Percentiles rank a stretch among this genome's conserved stretches.
Evolutionary conservation across 2,329 filamentous ascomycete genomes (phyloP).

Genomic region (Drechslerella dactyloides): DNA sequence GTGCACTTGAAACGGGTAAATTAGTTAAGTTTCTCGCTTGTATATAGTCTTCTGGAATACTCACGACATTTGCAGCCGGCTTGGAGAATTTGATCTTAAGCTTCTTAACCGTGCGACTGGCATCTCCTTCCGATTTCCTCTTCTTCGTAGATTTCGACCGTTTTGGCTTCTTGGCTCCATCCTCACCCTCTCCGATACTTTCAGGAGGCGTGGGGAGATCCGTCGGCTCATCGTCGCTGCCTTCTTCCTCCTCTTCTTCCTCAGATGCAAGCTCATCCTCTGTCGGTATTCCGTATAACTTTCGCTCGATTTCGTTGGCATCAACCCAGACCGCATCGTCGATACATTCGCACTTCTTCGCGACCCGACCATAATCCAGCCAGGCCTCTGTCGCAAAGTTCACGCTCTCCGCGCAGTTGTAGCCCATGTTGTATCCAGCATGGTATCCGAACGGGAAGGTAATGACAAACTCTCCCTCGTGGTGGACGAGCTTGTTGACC

Average conservation of each 20-base stretch:
- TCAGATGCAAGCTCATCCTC: slow-evolving; percentile 71
- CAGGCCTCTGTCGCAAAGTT: slow-evolving; percentile 96
- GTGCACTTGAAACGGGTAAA: slow-evolving; percentile 65
- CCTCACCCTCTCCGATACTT: slow-evolving; percentile 72
- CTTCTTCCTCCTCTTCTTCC: slow-evolving; percentile 68
- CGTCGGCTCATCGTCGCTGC: slow-evolving; percentile 61
- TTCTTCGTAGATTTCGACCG: slow-evolving; percentile 58
- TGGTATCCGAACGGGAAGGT: slow-evolving; percentile 99
- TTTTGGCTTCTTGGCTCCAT: slow-evolving; percentile 61
- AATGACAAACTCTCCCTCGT: slow-evolving; percentile 97
- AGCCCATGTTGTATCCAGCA: slow-evolving; percentile 95
- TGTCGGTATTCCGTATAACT: slow-evolving; percentile 80
- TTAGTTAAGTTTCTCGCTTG: slow-evolving; percentile 22
- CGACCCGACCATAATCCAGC: slow-evolving; percentile 92
- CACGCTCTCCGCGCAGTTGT: slow-evolving; percentile 98
- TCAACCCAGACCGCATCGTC: slow-evolving; percentile 99
- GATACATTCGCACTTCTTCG: slow-evolving; percentile 95
- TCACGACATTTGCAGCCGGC: slow-evolving; percentile 61
- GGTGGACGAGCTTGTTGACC: slow-evolving; percentile 93
- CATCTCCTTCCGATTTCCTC: slow-evolving; percentile 41
- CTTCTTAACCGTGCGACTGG: slow-evolving; percentile 39
- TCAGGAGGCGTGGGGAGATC: slow-evolving; percentile 78
- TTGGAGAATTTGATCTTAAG: slow-evolving; percentile 71
- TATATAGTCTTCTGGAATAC: slow-evolving; percentile 55
- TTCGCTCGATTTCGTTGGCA: slow-evolving; percentile 92